Evolutionary conservation across 441 rosid genomes (phyloP).

Genomic region (Hura crepitans): DNA sequence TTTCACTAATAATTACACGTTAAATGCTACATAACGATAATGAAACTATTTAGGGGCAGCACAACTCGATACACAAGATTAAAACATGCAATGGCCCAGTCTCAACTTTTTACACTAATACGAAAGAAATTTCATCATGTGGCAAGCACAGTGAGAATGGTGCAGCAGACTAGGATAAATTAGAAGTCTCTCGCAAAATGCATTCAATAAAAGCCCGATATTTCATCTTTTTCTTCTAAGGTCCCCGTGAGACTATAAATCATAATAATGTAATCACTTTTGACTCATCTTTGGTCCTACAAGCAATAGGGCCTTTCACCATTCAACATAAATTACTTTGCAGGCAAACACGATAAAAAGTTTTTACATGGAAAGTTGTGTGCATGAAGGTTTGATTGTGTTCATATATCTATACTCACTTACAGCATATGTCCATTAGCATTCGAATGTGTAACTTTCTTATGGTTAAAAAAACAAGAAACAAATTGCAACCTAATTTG

Average conservation of each 20-base stretch:
- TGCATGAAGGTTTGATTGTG: constrained; percentile 13
- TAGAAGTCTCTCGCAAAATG: constrained; percentile 15
- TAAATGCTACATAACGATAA: neutral
- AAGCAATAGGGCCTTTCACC: constrained; percentile 6
- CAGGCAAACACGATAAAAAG: constrained; percentile 13
- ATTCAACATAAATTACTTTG: constrained; percentile 16
- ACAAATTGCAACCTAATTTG: neutral
- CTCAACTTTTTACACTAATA: neutral
- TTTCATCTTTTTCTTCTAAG: constrained; percentile 8
- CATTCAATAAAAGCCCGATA: constrained; percentile 15
- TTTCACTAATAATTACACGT: neutral
- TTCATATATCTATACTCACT: neutral
- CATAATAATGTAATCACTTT: neutral
- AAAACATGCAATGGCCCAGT: constrained; percentile 9
- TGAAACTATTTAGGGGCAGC: neutral
- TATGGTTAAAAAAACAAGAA: neutral
- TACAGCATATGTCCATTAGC: constrained; percentile 15
- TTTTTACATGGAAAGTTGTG: constrained; percentile 6
- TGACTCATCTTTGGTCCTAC: constrained; percentile 21
- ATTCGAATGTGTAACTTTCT: constrained; percentile 15
- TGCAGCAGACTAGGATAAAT: constrained; percentile 5
- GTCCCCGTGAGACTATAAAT: constrained; percentile 2
- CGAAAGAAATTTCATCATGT: constrained; percentile 14
- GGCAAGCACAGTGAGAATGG: constrained; percentile 13
- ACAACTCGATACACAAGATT: neutral